Base-by-base conservation (phyloP, 2,329 filamentous ascomycete species). In the Colletotrichum tanaceti region DNA sequence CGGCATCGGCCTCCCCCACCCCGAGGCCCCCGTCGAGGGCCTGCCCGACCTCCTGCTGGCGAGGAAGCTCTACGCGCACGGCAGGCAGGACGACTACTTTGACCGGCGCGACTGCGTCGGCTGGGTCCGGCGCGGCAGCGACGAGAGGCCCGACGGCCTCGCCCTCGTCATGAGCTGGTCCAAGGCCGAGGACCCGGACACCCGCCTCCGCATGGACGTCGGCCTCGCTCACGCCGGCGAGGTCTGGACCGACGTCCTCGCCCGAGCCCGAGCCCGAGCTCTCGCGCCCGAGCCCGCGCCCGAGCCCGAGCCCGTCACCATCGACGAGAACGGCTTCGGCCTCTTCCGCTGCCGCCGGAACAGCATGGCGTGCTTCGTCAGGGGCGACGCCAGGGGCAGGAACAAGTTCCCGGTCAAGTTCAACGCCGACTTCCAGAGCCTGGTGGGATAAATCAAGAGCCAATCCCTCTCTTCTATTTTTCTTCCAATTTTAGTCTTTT, bases 311-410 rank as follows among this genome's bases (percentile, higher is more conserved):
- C 38, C 52, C 3, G 57, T 66, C 7, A 44, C 46, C 20, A 66
- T 69, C 46, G 63, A 69, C 20, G 50, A 53, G 14, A 66, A 69
- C 1, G 66, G 66, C 3, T 0, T 65, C 6, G 62, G 66, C 1
- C n/a, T 65, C 0, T 69, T 69, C 28, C 50, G 50, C 28, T 69
- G 66, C 28, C 11, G 35, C 6, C 46, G 38, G 0, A 66, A 66
- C 50, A 69, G 39, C 35, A 47, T 69, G 38, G 62, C 66, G 5
- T 69, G 66, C 16, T 69, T 69, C 11, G 63, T 65, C 5, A 69
- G 39, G 1, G 57, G 47, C 24, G 55, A 66, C 1, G 66, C 62
- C 1, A 69, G 66, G 62, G 62, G 66, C 2, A 60, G 62, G 14
- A 69, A 59, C 35, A 58, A 16, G 5, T 69, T 69, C 1, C 66